These are phyloP conservation scores for Pseudogymnoascus sp. DNA, from an alignment of 2,329 filamentous ascomycete species.

Conservation along the genomic window DNA sequence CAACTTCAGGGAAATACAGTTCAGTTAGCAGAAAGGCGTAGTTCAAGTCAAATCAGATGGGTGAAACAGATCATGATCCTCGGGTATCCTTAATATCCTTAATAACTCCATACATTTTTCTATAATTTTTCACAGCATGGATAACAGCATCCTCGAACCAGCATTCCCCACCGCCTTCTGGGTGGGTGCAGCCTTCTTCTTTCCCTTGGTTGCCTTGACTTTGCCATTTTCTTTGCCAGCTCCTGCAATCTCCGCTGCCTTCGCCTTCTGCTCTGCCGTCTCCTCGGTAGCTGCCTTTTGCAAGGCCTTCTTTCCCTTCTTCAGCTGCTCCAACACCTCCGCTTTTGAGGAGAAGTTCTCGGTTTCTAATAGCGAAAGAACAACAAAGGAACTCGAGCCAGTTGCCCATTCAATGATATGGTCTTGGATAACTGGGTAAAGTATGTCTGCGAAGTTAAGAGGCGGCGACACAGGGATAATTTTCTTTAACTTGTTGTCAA, in stretches of 20 bases:
- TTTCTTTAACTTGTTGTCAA: constrained; percentile 65
- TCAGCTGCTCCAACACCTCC: constrained; percentile 61
- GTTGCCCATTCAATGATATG: constrained; percentile 77
- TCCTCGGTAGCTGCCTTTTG: constrained; percentile 58
- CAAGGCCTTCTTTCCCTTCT: constrained; percentile 64
- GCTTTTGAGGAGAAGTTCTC: constrained; percentile 59
- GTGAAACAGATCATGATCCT: not conserved
- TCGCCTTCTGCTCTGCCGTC: constrained; percentile 46
- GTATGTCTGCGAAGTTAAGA: constrained; percentile 68
- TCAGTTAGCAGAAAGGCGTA: not conserved
- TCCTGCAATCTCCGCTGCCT: constrained; percentile 38
- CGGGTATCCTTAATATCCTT: constrained; percentile 9
- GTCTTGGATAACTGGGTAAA: constrained; percentile 76
- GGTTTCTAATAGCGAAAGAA: constrained; percentile 73
- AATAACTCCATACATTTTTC: constrained; percentile 11
- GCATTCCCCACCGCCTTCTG: constrained; percentile 48
- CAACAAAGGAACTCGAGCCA: constrained; percentile 76
- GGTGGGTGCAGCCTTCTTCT: constrained; percentile 38
- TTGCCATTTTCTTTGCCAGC: constrained; percentile 32
- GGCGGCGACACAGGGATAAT: constrained; percentile 66
- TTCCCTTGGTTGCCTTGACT: constrained; percentile 32
- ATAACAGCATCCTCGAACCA: constrained; percentile 53
- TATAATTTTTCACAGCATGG: constrained; percentile 38
- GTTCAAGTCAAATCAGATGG: not conserved
- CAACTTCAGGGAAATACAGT: not conserved